These are phyloP conservation scores for Cutaneotrichosporon cutaneum DNA, from an alignment of 1,284 basidiomycete genomes.

Conservation along the genomic window DNA sequence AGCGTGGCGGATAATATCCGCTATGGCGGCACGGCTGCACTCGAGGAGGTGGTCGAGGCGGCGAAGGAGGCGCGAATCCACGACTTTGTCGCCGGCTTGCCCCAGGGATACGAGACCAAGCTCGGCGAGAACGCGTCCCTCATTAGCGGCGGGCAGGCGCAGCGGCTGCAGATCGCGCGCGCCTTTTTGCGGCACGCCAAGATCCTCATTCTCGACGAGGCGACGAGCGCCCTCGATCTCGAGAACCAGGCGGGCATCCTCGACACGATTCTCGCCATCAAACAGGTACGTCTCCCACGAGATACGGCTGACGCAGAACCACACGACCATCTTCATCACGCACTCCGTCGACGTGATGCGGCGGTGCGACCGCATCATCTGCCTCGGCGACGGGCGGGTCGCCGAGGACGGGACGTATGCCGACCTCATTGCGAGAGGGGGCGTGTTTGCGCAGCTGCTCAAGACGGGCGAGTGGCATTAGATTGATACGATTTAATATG, in stretches of 20 bases:
- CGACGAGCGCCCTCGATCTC: constrained; percentile 83
- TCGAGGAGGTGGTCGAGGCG: constrained; percentile 65
- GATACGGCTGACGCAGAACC: constrained; percentile 40
- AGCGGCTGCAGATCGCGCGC: constrained; percentile 86
- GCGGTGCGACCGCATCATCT: constrained; percentile 84
- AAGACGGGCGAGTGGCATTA: constrained; percentile 78
- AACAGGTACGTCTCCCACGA: constrained; percentile 51
- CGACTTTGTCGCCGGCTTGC: constrained; percentile 72
- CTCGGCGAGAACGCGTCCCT: constrained; percentile 85
- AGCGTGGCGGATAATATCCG: constrained; percentile 81
- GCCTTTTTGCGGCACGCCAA: constrained; percentile 70
- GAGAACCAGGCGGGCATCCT: constrained; percentile 77
- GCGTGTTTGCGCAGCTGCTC: constrained; percentile 77
- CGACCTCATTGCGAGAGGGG: constrained; percentile 65
- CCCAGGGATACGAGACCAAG: constrained; percentile 77
- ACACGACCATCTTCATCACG: constrained; percentile 87
- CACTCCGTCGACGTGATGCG: constrained; percentile 90
- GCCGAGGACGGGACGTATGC: constrained; percentile 78
- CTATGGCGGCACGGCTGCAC: constrained; percentile 65
- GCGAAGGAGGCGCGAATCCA: constrained; percentile 76
- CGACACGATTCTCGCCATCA: constrained; percentile 68
- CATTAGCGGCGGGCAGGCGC: constrained; percentile 91
- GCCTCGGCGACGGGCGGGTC: constrained; percentile 72
- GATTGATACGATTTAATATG: neutral
- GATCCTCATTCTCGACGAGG: constrained; percentile 90